phyloP scores from a whole-genome alignment of 768 basidiomycete genomes.

The Royoungia palumana region DNA sequence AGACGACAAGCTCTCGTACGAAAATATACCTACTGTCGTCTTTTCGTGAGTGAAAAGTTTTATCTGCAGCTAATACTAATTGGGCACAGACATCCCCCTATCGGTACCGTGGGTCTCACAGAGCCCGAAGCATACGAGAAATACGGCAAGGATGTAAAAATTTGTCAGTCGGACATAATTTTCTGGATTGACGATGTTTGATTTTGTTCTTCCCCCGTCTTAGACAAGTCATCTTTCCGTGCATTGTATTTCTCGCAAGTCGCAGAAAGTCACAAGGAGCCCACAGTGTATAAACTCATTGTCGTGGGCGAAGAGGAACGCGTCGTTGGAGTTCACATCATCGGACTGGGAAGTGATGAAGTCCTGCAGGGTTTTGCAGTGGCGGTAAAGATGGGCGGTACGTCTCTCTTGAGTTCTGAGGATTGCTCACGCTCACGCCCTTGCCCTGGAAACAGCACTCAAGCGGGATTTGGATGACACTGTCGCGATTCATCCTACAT shows the following conservation, averaged over 20 bases:
- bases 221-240: constrained; percentile 78
- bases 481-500: constrained; percentile 90
- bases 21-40: constrained; percentile 91
- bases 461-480: constrained; percentile 85
- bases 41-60: constrained; percentile 71
- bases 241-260: constrained; percentile 93
- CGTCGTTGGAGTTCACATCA: constrained; percentile 93
- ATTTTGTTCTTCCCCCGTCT: not conserved
- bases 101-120: constrained; percentile 93
- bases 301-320: constrained; percentile 86
- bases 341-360: constrained; percentile 92
- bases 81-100: constrained; percentile 76
- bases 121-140: constrained; percentile 86
- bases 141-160: constrained; percentile 87
- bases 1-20: constrained; percentile 82
- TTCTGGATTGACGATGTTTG: not conserved
- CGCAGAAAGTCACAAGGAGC: constrained; percentile 88
- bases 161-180: constrained; percentile 56
- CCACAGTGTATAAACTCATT: constrained; percentile 90
- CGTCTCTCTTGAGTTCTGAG: constrained; percentile 14
- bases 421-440: constrained; percentile 4
- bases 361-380: constrained; percentile 94
- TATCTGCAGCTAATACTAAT: constrained; percentile 6
- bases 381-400: constrained; percentile 94
- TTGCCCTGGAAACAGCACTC: constrained; percentile 41